These are phyloP conservation scores for Chloris gayana DNA, from an alignment of 176 grass and related monocot species.

Conservation along the genomic window DNA sequence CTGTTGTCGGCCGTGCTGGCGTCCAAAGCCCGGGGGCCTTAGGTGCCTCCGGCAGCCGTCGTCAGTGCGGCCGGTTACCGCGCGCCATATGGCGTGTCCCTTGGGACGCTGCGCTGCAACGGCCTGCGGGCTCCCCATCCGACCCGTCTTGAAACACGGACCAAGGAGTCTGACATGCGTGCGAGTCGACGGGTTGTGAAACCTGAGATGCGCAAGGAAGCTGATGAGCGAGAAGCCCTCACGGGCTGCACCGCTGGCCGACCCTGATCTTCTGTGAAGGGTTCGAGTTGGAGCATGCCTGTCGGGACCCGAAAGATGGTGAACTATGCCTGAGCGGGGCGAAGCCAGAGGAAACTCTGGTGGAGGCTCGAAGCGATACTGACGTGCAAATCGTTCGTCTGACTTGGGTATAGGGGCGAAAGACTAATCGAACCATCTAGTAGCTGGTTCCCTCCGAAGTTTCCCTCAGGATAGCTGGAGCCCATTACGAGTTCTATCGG, in stretches of 20 bases:
- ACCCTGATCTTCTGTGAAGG: conserved; percentile 58
- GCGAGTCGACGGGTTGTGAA: neutral
- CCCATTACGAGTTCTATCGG: conserved; percentile 19
- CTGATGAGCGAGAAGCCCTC: no score
- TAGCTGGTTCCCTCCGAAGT: conserved; percentile 58
- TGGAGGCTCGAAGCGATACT: conserved; percentile 80
- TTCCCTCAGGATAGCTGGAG: conserved; percentile 61
- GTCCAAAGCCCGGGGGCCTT: neutral
- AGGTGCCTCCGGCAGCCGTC: neutral
- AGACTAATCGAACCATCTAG: conserved; percentile 79
- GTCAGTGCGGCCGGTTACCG: neutral
- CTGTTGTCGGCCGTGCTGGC: neutral
- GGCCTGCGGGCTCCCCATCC: conserved; percentile 43
- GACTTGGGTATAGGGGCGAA: conserved; percentile 74
- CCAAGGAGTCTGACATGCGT: conserved; percentile 57
- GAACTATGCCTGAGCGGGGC: conserved; percentile 77
- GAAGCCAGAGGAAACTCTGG: conserved; percentile 76
- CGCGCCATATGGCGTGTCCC: neutral
- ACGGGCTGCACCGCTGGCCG: conserved; percentile 14
- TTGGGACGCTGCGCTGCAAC: conserved; percentile 10
- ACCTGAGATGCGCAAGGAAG: no score
- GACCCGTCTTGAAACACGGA: conserved; percentile 83
- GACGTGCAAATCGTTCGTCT: conserved; percentile 77
- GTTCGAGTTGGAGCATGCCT: conserved; percentile 60
- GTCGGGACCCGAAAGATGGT: conserved; percentile 78